Conservation (phyloP, 2,329 filamentous ascomycete genomes). For the Amesomyces nigricolor region DNA sequence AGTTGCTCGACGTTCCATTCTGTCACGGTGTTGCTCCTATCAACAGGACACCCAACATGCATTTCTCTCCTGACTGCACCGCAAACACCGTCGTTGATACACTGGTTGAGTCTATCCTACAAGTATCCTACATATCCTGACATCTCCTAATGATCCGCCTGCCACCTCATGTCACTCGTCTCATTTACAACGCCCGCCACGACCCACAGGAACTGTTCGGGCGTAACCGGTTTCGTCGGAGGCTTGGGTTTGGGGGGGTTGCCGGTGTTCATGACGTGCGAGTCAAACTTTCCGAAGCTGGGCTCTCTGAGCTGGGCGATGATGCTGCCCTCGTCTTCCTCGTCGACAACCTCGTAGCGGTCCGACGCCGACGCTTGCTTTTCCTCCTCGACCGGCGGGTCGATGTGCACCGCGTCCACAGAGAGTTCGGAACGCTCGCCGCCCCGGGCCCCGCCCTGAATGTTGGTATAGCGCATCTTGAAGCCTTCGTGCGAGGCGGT, state of each 20-base stretch:
- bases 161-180: conserved; percentile 12
- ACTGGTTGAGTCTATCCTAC: not conserved
- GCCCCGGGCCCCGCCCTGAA: conserved; percentile 47
- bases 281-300: not conserved
- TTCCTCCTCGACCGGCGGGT: not conserved
- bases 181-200: conserved; percentile 4
- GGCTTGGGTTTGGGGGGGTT: not conserved
- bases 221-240: not conserved
- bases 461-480: conserved; percentile 45
- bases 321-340: not conserved
- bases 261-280: not conserved
- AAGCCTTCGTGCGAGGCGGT: conserved; percentile 40
- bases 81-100: not conserved
- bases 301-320: not conserved
- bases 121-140: not conserved
- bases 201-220: not conserved
- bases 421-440: conserved; percentile 47
- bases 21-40: too few species aligned
- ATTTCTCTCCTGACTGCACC: too few species aligned
- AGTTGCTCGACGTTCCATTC: too few species aligned
- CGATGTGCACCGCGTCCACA: conserved; percentile 34
- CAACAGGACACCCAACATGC: not conserved
- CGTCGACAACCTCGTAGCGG: not conserved
- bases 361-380: not conserved
- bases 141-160: not conserved